These are phyloP conservation scores for Mallotus japonicus DNA, from an alignment of 441 rosid species.

Conservation along the genomic window DNA sequence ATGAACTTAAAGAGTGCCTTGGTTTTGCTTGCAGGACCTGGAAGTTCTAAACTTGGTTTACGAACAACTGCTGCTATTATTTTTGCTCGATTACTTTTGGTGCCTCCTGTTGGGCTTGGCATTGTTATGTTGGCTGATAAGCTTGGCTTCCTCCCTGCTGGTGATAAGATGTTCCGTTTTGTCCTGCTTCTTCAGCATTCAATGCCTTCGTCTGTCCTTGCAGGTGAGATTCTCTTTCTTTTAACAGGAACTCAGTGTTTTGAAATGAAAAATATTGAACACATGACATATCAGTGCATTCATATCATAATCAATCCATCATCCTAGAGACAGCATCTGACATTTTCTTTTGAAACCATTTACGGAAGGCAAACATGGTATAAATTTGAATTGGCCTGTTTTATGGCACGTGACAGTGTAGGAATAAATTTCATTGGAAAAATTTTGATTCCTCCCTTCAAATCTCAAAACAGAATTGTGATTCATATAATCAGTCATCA, in stretches of 20 bases:
- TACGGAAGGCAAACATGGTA: background rate
- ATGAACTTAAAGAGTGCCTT: background rate
- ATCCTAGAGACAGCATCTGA: too few relatives aligned
- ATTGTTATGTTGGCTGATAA: slow-evolving; percentile 90
- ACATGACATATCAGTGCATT: too few relatives aligned
- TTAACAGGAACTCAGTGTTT: background rate
- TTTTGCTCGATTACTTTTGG: slow-evolving; percentile 69
- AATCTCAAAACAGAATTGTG: background rate
- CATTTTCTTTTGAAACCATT: background rate
- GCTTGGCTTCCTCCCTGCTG: slow-evolving; percentile 88
- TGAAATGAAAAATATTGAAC: background rate
- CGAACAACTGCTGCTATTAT: slow-evolving; percentile 83
- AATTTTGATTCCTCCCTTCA: background rate
- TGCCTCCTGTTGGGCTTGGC: slow-evolving; percentile 86
- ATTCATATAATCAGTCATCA: background rate
- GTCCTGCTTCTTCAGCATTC: slow-evolving; percentile 90
- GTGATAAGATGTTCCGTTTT: slow-evolving; percentile 90
- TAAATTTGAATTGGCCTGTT: background rate
- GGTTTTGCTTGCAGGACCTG: slow-evolving; percentile 65
- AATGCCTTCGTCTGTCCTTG: slow-evolving; percentile 95
- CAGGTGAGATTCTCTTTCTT: slow-evolving; percentile 42
- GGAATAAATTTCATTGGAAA: background rate
- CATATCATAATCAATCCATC: too few relatives aligned
- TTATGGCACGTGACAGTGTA: background rate
- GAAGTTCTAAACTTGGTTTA: slow-evolving; percentile 89